Evolutionary conservation across 208 protist genomes (phyloP).

Genomic region (Wallacemonas rigidus): DNA sequence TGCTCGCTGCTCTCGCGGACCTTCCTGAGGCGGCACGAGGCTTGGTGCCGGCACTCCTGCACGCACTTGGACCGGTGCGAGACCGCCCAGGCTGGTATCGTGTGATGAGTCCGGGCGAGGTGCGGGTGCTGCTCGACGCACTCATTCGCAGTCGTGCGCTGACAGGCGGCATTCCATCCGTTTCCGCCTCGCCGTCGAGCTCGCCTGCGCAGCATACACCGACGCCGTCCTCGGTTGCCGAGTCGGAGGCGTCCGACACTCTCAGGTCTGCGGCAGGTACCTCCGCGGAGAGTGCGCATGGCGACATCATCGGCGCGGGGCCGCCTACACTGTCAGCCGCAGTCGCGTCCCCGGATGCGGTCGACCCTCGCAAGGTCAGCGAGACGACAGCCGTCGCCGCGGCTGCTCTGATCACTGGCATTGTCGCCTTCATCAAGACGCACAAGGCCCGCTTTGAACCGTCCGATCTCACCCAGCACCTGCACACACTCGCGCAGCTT

Average conservation of each 20-base stretch:
- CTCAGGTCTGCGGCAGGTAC: background rate
- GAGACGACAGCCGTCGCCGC: constrained; percentile 17
- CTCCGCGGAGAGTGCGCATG: background rate
- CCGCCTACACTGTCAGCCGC: too few species aligned
- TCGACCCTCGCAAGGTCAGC: background rate
- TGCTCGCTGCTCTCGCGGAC: constrained; percentile 50
- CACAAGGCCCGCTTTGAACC: constrained; percentile 47
- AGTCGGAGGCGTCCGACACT: too few species aligned
- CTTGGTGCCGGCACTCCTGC: constrained; percentile 63
- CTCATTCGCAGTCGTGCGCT: constrained; percentile 46
- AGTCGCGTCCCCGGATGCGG: too few species aligned
- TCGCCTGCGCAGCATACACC: too few species aligned
- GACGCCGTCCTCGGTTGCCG: too few species aligned
- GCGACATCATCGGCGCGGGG: background rate
- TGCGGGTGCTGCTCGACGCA: constrained; percentile 45
- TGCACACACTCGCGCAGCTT: constrained; percentile 58
- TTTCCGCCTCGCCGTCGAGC: background rate
- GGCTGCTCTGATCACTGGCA: constrained; percentile 50
- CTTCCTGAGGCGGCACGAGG: constrained; percentile 41
- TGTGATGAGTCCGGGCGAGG: constrained; percentile 49
- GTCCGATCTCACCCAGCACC: constrained; percentile 48
- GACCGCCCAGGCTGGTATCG: constrained; percentile 47
- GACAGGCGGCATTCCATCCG: background rate
- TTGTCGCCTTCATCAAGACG: constrained; percentile 56
- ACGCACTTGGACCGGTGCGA: constrained; percentile 31